Percentiles rank a stretch among this genome's conserved stretches.
phyloP scores from a whole-genome alignment of 805 yeast species.

The Candida morakotiae region DNA sequence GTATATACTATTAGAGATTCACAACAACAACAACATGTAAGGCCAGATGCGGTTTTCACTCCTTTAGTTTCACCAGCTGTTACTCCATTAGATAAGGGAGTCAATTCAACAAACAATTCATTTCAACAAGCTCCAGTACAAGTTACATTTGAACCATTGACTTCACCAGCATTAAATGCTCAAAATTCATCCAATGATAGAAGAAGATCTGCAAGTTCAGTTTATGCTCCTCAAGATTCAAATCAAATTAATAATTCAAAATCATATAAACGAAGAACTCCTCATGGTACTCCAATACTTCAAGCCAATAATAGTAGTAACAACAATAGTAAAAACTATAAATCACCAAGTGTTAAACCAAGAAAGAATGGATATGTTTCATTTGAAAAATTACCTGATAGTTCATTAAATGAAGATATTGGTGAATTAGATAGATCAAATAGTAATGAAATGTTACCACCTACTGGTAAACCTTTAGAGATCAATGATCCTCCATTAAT shows the following conservation, averaged over 20 bases:
- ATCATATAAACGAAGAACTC: slow-evolving; percentile 35
- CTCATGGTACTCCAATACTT: slow-evolving; percentile 41
- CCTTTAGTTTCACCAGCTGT: slow-evolving; percentile 77
- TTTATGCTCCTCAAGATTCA: slow-evolving; percentile 28
- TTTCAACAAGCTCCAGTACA: slow-evolving; percentile 19
- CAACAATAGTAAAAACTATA: slow-evolving; percentile 15
- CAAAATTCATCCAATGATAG: slow-evolving; percentile 16
- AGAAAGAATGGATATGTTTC: slow-evolving; percentile 10
- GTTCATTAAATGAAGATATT: slow-evolving; percentile 9
- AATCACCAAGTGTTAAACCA: slow-evolving; percentile 34
- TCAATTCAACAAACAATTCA: slow-evolving; percentile 9
- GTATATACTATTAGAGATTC: slow-evolving; percentile 6
- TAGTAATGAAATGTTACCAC: slow-evolving; percentile 27
- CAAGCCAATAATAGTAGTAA: slow-evolving; percentile 16
- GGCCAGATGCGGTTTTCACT: slow-evolving; percentile 64
- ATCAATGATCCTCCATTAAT: slow-evolving; percentile 29
- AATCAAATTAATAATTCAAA: slow-evolving; percentile 8
- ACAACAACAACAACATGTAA: slow-evolving; percentile 27
- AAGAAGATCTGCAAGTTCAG: slow-evolving; percentile 31
- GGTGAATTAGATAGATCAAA: background rate
- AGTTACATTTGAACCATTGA: slow-evolving; percentile 46
- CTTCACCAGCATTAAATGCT: slow-evolving; percentile 67
- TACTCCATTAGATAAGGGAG: slow-evolving; percentile 51
- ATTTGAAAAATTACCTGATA: slow-evolving; percentile 30
- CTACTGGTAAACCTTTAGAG: slow-evolving; percentile 24